A percentile compares a stretch with the other conserved stretches of the same genome.
Conservation (phyloP, 2,329 filamentous ascomycete species). For the Madurella mycetomatis region DNA sequence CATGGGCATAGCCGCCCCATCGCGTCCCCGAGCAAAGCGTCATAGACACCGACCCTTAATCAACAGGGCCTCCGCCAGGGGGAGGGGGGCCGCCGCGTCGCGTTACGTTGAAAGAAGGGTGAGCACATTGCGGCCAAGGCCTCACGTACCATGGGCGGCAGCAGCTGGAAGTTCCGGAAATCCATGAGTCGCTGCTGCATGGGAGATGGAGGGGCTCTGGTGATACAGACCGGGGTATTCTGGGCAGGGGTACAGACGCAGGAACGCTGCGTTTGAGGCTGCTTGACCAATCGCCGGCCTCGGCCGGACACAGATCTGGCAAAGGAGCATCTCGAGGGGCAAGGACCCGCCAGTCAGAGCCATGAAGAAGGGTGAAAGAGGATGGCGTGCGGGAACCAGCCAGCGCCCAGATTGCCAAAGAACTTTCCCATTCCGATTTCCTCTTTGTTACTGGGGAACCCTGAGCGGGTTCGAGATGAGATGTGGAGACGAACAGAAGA, state of each 20-base stretch:
- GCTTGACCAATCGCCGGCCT: conserved; percentile 19
- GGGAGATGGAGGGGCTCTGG: conserved; percentile 9
- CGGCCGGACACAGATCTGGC: conserved; percentile 14
- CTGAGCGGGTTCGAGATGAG: neutral
- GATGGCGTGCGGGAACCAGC: no score
- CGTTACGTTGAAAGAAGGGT: neutral
- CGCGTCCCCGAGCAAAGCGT: neutral
- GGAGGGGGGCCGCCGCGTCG: neutral
- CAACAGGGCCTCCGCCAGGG: conserved; percentile 8
- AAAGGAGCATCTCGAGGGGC: conserved; percentile 12
- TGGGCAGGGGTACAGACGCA: conserved; percentile 18
- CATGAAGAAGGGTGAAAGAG: neutral
- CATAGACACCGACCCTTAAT: conserved; percentile 7
- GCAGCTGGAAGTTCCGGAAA: conserved; percentile 10
- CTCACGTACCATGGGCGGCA: neutral
- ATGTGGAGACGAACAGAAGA: neutral
- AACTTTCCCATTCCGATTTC: no score
- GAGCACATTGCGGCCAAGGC: neutral
- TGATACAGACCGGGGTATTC: conserved; percentile 13
- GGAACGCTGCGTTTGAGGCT: conserved; percentile 22
- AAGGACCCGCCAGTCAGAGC: neutral
- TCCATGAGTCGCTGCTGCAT: conserved; percentile 16
- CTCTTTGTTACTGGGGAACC: no score
- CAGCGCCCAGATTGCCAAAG: no score
- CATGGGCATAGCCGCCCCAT: neutral